These are phyloP conservation scores for Quercus phellos DNA, from an alignment of 331 rosid genomes.

Conservation along the genomic window DNA sequence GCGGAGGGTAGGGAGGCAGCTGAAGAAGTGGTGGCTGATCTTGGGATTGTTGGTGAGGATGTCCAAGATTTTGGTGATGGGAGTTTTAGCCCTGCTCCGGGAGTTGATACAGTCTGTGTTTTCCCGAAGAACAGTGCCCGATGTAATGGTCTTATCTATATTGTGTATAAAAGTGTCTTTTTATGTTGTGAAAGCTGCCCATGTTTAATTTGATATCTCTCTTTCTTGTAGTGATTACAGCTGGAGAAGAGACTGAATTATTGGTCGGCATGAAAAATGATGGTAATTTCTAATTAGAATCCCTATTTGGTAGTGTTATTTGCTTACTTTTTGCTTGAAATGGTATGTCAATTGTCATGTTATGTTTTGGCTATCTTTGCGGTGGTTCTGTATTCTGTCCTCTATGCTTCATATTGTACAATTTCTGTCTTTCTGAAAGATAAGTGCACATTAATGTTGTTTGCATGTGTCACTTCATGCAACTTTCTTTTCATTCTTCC, in stretches of 20 bases:
- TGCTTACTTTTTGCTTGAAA: not conserved
- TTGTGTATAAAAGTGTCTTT: not conserved
- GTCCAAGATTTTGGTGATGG: slow-evolving; percentile 61
- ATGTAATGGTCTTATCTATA: slow-evolving; percentile 26
- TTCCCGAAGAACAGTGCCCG: slow-evolving; percentile 70
- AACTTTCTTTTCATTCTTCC: not conserved
- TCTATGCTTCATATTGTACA: not conserved
- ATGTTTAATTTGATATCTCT: slow-evolving; percentile 11
- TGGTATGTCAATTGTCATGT: not conserved
- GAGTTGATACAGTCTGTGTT: slow-evolving; percentile 63
- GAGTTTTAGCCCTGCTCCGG: slow-evolving; percentile 65
- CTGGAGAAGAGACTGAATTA: slow-evolving; percentile 83
- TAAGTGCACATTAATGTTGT: not conserved
- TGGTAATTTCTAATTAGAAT: slow-evolving; percentile 60
- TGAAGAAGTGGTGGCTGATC: slow-evolving; percentile 57
- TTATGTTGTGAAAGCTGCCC: not conserved
- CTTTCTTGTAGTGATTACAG: slow-evolving; percentile 60
- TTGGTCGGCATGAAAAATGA: slow-evolving; percentile 80
- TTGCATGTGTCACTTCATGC: not conserved
- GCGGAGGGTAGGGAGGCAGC: slow-evolving; percentile 40
- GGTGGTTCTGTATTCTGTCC: not conserved
- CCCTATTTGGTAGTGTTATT: not conserved
- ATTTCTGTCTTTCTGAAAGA: not conserved
- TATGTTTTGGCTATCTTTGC: not conserved
- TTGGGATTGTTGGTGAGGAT: slow-evolving; percentile 78